Percentiles rank a stretch among this genome's conserved stretches.
phyloP scores from a whole-genome alignment of 2,329 filamentous ascomycete species.

The Apiospora hydei region DNA sequence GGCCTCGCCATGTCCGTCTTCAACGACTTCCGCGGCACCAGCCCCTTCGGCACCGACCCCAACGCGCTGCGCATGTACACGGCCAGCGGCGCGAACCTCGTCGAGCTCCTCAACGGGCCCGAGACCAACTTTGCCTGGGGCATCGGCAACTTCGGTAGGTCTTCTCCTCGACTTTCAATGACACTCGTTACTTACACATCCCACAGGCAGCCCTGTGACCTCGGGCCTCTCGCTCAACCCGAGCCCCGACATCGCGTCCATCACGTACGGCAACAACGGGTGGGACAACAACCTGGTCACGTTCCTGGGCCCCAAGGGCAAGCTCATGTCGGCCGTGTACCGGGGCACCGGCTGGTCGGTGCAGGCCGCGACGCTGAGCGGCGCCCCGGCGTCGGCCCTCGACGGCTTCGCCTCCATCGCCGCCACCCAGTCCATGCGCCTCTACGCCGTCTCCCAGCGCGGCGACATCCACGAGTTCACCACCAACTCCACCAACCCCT shows the following conservation, averaged over 20 bases:
- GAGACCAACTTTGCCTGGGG: constrained; percentile 20
- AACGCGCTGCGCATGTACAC: constrained; percentile 27
- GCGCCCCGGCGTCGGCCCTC: constrained; percentile 13
- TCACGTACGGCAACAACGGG: constrained; percentile 28
- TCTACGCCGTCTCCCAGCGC: constrained; percentile 24
- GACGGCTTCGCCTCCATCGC: constrained; percentile 26
- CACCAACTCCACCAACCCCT: constrained; percentile 26
- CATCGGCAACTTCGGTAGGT: constrained; percentile 28
- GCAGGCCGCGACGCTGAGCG: constrained; percentile 22
- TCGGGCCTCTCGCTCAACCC: constrained; percentile 26
- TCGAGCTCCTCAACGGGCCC: constrained; percentile 27
- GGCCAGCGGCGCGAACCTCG: constrained; percentile 23
- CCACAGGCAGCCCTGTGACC: constrained; percentile 25
- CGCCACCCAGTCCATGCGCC: constrained; percentile 27
- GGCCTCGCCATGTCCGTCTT: constrained; percentile 28
- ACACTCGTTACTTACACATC: background rate
- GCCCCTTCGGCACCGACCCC: constrained; percentile 23
- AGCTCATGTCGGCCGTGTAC: constrained; percentile 25
- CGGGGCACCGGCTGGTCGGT: constrained; percentile 26
- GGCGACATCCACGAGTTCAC: constrained; percentile 29
- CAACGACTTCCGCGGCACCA: constrained; percentile 25
- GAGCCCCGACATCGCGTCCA: constrained; percentile 28
- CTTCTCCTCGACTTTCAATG: too few species aligned
- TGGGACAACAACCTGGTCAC: constrained; percentile 30
- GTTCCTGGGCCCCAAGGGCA: constrained; percentile 26